phyloP scores from a whole-genome alignment of 225 moss, liverwort and hornwort genomes.

The Physcomitrium patens region DNA sequence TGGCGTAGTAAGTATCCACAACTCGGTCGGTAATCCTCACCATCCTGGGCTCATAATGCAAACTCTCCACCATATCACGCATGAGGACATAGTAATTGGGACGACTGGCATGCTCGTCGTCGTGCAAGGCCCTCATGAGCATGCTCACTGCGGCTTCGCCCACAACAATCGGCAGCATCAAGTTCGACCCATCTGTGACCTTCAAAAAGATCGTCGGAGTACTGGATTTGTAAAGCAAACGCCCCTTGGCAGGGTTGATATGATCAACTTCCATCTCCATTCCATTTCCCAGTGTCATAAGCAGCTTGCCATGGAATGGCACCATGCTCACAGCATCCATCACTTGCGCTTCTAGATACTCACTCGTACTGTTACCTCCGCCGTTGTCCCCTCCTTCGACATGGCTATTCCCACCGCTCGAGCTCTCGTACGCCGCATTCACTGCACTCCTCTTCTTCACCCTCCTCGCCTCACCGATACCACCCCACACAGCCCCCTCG shows the following conservation, averaged over 20 bases:
- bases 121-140: conserved; percentile 94
- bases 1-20: conserved; percentile 89
- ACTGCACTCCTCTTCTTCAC: conserved; percentile 28
- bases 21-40: conserved; percentile 95
- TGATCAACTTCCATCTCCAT: conserved; percentile 96
- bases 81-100: conserved; percentile 92
- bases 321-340: conserved; percentile 88
- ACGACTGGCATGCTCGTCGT: conserved; percentile 69
- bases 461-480: conserved; percentile 26
- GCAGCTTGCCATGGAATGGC: conserved; percentile 83
- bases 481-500: conserved; percentile 14
- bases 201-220: conserved; percentile 95
- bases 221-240: conserved; percentile 81
- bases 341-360: conserved; percentile 57
- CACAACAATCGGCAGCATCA: conserved; percentile 95
- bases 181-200: conserved; percentile 74
- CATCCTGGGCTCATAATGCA: conserved; percentile 93
- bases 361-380: conserved; percentile 56
- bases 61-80: conserved; percentile 80
- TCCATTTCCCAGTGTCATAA: conserved; percentile 82
- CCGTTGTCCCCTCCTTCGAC: conserved; percentile 61
- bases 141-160: conserved; percentile 89
- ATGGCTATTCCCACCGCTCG: conserved; percentile 61
- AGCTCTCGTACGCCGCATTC: conserved; percentile 59
- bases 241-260: conserved; percentile 85